Conservation (phyloP, 1,139 yeast species). For the Hansenula lynferdii region DNA sequence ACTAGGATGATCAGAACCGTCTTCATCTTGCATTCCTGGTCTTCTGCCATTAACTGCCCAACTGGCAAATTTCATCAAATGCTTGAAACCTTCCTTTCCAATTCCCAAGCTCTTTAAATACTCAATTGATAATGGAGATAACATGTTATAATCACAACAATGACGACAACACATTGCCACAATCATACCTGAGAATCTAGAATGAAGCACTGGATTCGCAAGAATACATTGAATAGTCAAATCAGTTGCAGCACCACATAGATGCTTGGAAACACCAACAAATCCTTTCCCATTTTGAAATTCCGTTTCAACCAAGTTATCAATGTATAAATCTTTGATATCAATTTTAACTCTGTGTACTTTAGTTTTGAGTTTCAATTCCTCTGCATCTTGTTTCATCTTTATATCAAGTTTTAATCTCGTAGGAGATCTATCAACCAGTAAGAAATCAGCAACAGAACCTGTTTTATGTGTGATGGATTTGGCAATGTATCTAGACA, state of each 20-base stretch:
- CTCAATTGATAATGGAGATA: slow-evolving; percentile 11
- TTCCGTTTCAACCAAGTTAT: slow-evolving; percentile 34
- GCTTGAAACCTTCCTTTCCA: slow-evolving; percentile 40
- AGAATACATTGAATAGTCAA: slow-evolving; percentile 64
- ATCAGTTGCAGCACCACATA: slow-evolving; percentile 94
- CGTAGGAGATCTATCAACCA: slow-evolving; percentile 75
- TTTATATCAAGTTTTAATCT: slow-evolving; percentile 76
- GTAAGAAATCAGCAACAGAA: slow-evolving; percentile 40
- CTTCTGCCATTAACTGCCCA: slow-evolving; percentile 82
- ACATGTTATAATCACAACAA: slow-evolving; percentile 43
- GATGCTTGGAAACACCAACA: slow-evolving; percentile 77
- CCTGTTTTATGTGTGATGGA: slow-evolving; percentile 31
- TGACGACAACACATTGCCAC: slow-evolving; percentile 97
- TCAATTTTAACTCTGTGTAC: slow-evolving; percentile 56
- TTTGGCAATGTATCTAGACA: slow-evolving; percentile 61
- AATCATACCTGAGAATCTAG: slow-evolving; percentile 47
- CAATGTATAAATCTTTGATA: slow-evolving; percentile 67
- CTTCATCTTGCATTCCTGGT: slow-evolving; percentile 31
- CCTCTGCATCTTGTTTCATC: slow-evolving; percentile 47
- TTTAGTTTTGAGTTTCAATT: slow-evolving; percentile 10
- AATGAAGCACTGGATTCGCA: slow-evolving; percentile 31
- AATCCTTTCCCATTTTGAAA: slow-evolving; percentile 24
- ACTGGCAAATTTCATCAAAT: slow-evolving; percentile 62
- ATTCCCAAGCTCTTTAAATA: slow-evolving; percentile 23
- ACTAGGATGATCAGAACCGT: slow-evolving; percentile 36